A percentile compares a stretch with the other conserved stretches of the same genome.
Conservation (phyloP, 1,284 basidiomycete species). For the Trichosporon asahii region DNA sequence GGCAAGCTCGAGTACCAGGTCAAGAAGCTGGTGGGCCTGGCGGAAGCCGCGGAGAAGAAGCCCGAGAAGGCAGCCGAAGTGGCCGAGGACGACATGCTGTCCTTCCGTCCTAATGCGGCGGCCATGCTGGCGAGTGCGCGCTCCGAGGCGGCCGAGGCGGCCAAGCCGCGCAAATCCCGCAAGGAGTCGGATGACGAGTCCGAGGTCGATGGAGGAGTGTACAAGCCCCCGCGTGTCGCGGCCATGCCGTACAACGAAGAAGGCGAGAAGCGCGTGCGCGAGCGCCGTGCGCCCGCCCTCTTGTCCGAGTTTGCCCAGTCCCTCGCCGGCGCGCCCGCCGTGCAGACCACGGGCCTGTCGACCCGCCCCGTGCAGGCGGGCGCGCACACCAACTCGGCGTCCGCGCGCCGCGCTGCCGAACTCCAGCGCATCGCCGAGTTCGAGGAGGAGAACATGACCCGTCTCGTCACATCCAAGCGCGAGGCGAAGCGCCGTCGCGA, state of each 20-base stretch:
- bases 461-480: constrained; percentile 86
- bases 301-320: constrained; percentile 59
- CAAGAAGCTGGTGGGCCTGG: constrained; percentile 79
- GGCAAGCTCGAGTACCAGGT: constrained; percentile 88
- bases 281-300: constrained; percentile 68
- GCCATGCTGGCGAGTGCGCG: constrained; percentile 38
- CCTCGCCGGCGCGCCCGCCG: constrained; percentile 60
- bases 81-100: constrained; percentile 72
- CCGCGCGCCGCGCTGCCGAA: constrained; percentile 56
- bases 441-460: constrained; percentile 94
- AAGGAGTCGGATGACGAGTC: constrained; percentile 37
- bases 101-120: constrained; percentile 81
- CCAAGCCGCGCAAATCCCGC: constrained; percentile 23
- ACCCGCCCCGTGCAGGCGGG: constrained; percentile 41
- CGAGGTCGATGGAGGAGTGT: constrained; percentile 59
- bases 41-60: constrained; percentile 57
- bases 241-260: constrained; percentile 81
- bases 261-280: constrained; percentile 28
- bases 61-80: constrained; percentile 57
- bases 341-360: constrained; percentile 71
- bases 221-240: constrained; percentile 87
- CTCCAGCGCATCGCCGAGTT: constrained; percentile 81
- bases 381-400: constrained; percentile 55
- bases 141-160: constrained; percentile 25
- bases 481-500: constrained; percentile 71